phyloP scores from a whole-genome alignment of 1,139 yeast species.

The Geotrichum siamense region DNA sequence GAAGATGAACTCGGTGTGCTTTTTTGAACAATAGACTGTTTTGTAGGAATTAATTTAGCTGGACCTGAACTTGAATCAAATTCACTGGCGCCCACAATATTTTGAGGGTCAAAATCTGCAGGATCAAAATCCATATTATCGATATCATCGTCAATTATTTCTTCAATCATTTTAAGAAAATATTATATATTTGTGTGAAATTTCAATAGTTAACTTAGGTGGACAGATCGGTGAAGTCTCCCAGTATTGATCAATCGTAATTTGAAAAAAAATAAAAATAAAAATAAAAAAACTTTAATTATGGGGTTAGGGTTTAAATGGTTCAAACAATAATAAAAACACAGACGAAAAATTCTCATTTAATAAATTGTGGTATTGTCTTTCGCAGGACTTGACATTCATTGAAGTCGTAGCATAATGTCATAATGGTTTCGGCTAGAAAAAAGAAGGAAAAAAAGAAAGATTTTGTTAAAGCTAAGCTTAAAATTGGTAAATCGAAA shows the following conservation, averaged over 20 bases:
- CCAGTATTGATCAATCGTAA: too few relatives aligned
- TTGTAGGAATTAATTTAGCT: constrained; percentile 21
- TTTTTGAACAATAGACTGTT: constrained; percentile 9
- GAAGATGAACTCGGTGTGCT: background rate
- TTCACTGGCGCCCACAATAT: constrained; percentile 29
- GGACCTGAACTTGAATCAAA: constrained; percentile 21
- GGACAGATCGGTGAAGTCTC: too few relatives aligned
- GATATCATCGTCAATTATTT: constrained; percentile 79
- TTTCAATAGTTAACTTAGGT: too few relatives aligned
- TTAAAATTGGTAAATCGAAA: constrained; percentile 80
- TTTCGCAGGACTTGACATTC: too few relatives aligned
- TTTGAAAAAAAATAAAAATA: too few relatives aligned
- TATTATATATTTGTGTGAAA: too few relatives aligned
- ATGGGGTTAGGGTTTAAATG: too few relatives aligned
- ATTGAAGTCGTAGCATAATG: too few relatives aligned
- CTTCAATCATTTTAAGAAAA: constrained; percentile 66
- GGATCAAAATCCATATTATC: constrained; percentile 90
- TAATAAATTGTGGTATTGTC: too few relatives aligned
- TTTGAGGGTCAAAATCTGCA: constrained; percentile 75
- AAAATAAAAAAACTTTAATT: too few relatives aligned
- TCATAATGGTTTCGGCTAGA: constrained; percentile 33
- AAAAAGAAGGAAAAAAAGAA: constrained; percentile 63
- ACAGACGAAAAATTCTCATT: too few relatives aligned
- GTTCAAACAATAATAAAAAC: too few relatives aligned
- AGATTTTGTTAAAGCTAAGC: constrained; percentile 61